Conservation (phyloP, 192 early-diverging fungal genomes). For the Lunasporangiospora selenospora region DNA sequence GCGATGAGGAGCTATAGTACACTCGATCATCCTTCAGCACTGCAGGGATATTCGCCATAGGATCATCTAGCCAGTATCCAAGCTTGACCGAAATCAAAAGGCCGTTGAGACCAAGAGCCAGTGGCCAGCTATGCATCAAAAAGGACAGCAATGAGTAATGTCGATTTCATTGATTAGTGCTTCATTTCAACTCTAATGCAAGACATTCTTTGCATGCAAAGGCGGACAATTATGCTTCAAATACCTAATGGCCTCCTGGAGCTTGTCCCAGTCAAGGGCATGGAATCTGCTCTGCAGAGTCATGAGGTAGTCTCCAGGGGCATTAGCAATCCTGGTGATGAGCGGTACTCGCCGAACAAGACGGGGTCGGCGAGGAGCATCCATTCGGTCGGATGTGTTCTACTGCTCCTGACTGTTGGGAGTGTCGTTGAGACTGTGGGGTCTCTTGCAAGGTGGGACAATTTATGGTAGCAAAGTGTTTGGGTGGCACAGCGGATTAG, state of each 20-base stretch:
- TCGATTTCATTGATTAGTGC: neutral
- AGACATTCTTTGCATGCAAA: too few species aligned
- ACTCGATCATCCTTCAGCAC: conserved; percentile 14
- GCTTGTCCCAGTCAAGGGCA: conserved; percentile 37
- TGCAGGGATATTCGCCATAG: conserved; percentile 21
- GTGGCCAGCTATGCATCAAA: conserved; percentile 20
- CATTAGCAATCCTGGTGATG: conserved; percentile 16
- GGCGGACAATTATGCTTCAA: neutral
- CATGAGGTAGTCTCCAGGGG: conserved; percentile 25
- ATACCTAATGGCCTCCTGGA: conserved; percentile 40
- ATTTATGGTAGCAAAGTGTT: too few species aligned
- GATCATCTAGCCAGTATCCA: conserved; percentile 47
- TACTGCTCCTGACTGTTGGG: too few species aligned
- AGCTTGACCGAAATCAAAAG: conserved; percentile 27
- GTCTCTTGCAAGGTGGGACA: too few species aligned
- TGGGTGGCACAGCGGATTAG: too few species aligned
- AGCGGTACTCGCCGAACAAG: conserved; percentile 21
- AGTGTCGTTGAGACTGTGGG: too few species aligned
- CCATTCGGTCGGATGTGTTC: too few species aligned
- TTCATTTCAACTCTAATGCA: too few species aligned
- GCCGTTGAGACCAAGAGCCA: conserved; percentile 27
- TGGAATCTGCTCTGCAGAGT: conserved; percentile 30
- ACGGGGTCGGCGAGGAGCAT: conserved; percentile 18
- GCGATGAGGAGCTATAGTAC: conserved; percentile 11
- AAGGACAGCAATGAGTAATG: neutral